A percentile compares a stretch with the other conserved stretches of the same genome.
These are phyloP conservation scores for Rhodotorula taiwanensis DNA, from an alignment of 768 basidiomycete species.

Conservation along the genomic window DNA sequence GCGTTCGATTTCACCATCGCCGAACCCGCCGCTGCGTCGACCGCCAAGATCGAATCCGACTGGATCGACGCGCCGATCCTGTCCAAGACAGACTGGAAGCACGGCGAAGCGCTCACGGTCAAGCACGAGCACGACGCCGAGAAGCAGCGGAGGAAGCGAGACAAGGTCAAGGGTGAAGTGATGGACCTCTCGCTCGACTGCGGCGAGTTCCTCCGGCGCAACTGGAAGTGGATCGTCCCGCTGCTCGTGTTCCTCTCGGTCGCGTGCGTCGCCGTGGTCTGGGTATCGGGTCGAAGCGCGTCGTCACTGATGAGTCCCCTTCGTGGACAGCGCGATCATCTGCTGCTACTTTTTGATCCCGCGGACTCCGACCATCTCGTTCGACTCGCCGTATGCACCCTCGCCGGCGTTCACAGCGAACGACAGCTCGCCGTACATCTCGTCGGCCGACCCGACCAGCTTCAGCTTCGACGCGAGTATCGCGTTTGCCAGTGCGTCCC, in stretches of 20 bases:
- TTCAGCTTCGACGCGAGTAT: conserved; percentile 19
- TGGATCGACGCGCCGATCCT: conserved; percentile 3
- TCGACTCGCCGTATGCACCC: conserved; percentile 16
- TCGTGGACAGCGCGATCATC: conserved; percentile 9
- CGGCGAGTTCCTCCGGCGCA: background rate
- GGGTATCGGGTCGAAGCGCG: rapidly evolving
- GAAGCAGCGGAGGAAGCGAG: background rate
- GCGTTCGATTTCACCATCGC: background rate
- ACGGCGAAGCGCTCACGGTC: background rate
- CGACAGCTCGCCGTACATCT: conserved; percentile 20
- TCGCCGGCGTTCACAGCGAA: conserved; percentile 3
- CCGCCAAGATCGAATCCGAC: background rate
- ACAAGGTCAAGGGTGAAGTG: background rate
- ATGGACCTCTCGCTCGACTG: background rate
- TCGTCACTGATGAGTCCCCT: too few species aligned
- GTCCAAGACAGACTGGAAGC: background rate
- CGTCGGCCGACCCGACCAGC: conserved; percentile 13
- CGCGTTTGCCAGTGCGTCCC: conserved; percentile 6
- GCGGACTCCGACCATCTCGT: conserved; percentile 18
- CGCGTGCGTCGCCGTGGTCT: conserved; percentile 9
- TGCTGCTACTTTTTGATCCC: conserved; percentile 28
- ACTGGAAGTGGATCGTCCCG: conserved; percentile 18
- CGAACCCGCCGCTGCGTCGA: background rate
- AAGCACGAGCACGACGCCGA: conserved; percentile 3
- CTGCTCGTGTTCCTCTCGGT: background rate